phyloP scores from a whole-genome alignment of 2,329 filamentous ascomycete species.

The Fusarium praegraminearum region DNA sequence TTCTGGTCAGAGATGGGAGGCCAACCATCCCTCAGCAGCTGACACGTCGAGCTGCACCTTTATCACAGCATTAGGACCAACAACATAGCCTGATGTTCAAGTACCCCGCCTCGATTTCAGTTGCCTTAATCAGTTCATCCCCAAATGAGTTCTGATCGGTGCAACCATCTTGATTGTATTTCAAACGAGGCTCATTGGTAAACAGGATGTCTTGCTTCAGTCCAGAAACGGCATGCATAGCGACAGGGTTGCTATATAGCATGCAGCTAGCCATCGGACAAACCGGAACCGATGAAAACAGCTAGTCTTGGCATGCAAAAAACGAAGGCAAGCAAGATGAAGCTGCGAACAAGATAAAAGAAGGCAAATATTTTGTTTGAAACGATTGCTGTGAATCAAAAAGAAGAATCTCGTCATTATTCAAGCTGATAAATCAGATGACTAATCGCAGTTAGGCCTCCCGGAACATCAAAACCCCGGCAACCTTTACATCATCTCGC shows the following conservation, averaged over 20 bases:
- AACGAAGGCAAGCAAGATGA: not conserved
- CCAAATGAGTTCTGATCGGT: not conserved
- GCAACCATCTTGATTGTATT: no score
- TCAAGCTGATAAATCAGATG: conserved; percentile 23
- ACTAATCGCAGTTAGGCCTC: conserved; percentile 2
- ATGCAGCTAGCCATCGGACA: not conserved
- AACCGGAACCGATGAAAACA: not conserved
- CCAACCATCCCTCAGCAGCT: not conserved
- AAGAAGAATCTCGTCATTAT: not conserved
- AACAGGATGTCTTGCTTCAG: not conserved
- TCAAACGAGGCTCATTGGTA: not conserved
- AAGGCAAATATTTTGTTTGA: not conserved
- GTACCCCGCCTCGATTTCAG: conserved; percentile 9
- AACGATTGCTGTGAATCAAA: not conserved
- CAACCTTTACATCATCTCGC: conserved; percentile 23
- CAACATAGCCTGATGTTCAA: conserved; percentile 5
- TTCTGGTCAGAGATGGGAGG: not conserved
- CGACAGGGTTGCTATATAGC: not conserved
- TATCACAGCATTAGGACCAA: conserved; percentile 7
- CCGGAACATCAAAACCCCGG: conserved; percentile 27
- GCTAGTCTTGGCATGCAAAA: not conserved
- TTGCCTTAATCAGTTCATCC: not conserved
- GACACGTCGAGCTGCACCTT: conserved; percentile 19
- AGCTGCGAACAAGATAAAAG: not conserved
- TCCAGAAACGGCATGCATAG: conserved; percentile 15